These are phyloP conservation scores for Chaetomiaceae sp. DNA, from an alignment of 2,329 filamentous ascomycete species.

Conservation along the genomic window DNA sequence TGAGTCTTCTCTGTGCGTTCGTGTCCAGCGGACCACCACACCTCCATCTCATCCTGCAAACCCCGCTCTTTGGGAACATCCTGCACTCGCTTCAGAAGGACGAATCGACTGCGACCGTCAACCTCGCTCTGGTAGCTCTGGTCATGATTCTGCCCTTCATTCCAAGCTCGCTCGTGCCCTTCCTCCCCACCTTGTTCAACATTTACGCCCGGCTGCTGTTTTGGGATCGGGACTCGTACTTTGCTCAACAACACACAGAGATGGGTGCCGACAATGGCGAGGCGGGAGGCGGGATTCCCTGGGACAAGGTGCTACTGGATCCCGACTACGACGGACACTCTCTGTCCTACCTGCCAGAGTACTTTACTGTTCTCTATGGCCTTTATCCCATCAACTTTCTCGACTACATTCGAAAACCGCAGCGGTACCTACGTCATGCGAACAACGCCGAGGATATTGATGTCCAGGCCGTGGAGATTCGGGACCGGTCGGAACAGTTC, in stretches of 20 bases:
- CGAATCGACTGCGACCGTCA: conserved; percentile 71
- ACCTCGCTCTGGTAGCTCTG: conserved; percentile 66
- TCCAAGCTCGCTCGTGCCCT: conserved; percentile 62
- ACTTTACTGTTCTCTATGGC: conserved; percentile 79
- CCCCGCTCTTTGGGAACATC: conserved; percentile 65
- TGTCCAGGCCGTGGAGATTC: conserved; percentile 71
- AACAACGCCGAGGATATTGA: conserved; percentile 71
- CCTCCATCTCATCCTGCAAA: conserved; percentile 67
- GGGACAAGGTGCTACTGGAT: conserved; percentile 61
- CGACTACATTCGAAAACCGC: conserved; percentile 78
- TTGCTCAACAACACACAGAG: conserved; percentile 34
- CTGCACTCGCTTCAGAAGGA: conserved; percentile 71
- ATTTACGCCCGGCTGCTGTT: conserved; percentile 76
- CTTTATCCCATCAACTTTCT: conserved; percentile 82
- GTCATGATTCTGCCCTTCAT: conserved; percentile 82
- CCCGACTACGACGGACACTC: conserved; percentile 57
- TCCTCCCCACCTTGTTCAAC: conserved; percentile 71
- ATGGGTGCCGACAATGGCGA: conserved; percentile 36
- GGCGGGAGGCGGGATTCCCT: conserved; percentile 38
- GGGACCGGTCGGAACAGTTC: conserved; percentile 70
- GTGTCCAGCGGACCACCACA: conserved; percentile 74
- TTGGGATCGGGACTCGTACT: conserved; percentile 59
- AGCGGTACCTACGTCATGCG: conserved; percentile 69
- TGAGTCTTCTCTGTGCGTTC: conserved; percentile 67
- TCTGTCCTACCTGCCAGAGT: conserved; percentile 65